These are phyloP conservation scores for Paecilomyces sp. DNA, from an alignment of 2,329 filamentous ascomycete genomes.

Conservation along the genomic window DNA sequence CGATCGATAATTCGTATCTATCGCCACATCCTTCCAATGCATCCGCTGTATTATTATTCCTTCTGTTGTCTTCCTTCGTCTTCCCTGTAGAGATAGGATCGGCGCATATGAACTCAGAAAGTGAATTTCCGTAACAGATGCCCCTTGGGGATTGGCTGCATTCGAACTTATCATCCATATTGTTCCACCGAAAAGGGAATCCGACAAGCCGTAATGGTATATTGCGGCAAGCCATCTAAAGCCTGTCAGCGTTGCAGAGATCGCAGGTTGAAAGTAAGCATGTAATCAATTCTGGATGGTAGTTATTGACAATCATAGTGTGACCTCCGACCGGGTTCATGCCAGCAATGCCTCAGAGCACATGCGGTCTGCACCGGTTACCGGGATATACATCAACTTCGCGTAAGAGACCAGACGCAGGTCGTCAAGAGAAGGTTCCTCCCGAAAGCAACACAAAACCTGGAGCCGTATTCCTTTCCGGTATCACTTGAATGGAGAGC, in stretches of 20 bases:
- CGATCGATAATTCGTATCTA: background rate
- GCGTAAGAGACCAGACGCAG: background rate
- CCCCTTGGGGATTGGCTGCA: too few relatives aligned
- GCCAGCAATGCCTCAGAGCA: background rate
- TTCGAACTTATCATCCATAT: too few relatives aligned
- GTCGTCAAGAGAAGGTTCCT: background rate
- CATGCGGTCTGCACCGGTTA: background rate
- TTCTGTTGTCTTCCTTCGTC: background rate
- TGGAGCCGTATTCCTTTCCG: background rate
- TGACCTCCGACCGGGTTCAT: background rate
- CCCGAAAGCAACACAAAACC: background rate
- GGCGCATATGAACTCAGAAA: background rate
- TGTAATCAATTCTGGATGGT: background rate
- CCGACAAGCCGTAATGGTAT: background rate
- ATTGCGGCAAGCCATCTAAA: background rate
- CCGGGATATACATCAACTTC: background rate
- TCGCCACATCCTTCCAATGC: background rate
- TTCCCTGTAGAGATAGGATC: background rate
- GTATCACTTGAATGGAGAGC: background rate
- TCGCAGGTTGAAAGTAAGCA: background rate
- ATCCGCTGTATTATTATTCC: background rate
- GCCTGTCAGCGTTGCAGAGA: background rate
- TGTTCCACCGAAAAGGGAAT: background rate
- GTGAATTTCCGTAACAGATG: background rate
- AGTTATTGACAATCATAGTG: background rate